A percentile compares a stretch with the other conserved stretches of the same genome.
Conservation (phyloP, 2,329 filamentous ascomycete genomes). For the Trichoderma sp. region DNA sequence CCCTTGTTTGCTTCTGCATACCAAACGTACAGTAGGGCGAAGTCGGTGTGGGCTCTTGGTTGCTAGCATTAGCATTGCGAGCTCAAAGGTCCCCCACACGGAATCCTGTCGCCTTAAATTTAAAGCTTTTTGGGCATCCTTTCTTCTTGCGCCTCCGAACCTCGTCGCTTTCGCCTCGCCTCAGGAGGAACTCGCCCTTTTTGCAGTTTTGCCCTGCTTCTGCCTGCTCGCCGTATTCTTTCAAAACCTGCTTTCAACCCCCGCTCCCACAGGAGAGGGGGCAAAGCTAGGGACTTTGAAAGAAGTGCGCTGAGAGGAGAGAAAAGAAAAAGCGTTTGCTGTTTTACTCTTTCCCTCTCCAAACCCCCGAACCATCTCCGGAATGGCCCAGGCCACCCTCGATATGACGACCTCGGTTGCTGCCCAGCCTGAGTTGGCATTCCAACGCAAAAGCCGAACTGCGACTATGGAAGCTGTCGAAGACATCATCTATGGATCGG, state of each 20-base stretch:
- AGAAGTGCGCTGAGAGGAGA: constrained; percentile 14
- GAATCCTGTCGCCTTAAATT: neutral
- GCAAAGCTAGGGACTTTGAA: constrained; percentile 19
- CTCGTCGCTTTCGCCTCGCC: neutral
- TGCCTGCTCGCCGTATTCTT: constrained; percentile 18
- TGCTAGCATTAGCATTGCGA: neutral
- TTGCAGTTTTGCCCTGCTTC: neutral
- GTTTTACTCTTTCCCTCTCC: neutral
- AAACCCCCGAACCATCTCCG: constrained; percentile 1
- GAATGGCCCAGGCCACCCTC: constrained; percentile 23
- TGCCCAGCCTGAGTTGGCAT: constrained; percentile 29
- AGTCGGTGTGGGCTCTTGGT: constrained; percentile 12
- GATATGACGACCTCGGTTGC: constrained; percentile 19
- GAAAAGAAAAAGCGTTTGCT: neutral
- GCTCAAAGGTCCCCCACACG: constrained; percentile 5
- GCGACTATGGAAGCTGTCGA: constrained; percentile 68
- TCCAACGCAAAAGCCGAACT: constrained; percentile 35
- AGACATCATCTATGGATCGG: constrained; percentile 85
- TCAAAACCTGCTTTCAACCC: constrained; percentile 19
- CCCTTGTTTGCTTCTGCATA: neutral
- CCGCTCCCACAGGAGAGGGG: constrained; percentile 19
- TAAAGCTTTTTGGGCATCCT: constrained; percentile 11
- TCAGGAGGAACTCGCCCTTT: neutral
- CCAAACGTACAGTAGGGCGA: neutral
- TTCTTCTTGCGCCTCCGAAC: neutral